Percentiles rank a stretch among this genome's conserved stretches.
phyloP scores from a whole-genome alignment of 1,139 yeast species.

The Pichia inconspicua region DNA sequence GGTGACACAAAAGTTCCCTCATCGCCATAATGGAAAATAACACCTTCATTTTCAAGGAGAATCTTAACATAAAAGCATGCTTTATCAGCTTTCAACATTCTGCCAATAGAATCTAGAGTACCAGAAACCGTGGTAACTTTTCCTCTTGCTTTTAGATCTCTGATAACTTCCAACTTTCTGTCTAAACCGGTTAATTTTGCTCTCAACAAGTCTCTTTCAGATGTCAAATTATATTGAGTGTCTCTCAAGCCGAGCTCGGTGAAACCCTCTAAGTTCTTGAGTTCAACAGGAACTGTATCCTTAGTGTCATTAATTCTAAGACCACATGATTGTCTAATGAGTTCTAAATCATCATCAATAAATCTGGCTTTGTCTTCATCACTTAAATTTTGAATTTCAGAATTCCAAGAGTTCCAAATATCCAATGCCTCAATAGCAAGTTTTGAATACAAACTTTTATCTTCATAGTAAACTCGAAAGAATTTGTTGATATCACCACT shows the following conservation, averaged over 20 bases:
- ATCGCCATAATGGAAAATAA: slow-evolving; percentile 22
- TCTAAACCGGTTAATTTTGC: slow-evolving; percentile 19
- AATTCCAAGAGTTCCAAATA: slow-evolving; percentile 4
- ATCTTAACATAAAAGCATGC: slow-evolving; percentile 26
- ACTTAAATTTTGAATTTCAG: slow-evolving; percentile 18
- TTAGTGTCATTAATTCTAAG: slow-evolving; percentile 15
- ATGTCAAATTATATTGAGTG: slow-evolving; percentile 24
- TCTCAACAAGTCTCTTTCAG: slow-evolving; percentile 1
- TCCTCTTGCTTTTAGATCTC: slow-evolving; percentile 8
- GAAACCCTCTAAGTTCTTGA: slow-evolving; percentile 17
- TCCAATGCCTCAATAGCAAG: slow-evolving; percentile 4
- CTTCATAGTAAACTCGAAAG: slow-evolving; percentile 4
- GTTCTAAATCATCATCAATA: slow-evolving; percentile 5
- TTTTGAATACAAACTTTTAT: neutral
- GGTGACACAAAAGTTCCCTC: slow-evolving; percentile 13
- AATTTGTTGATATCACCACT: slow-evolving; percentile 35
- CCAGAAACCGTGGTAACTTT: slow-evolving; percentile 18
- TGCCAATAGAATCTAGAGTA: slow-evolving; percentile 29
- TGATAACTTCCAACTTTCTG: slow-evolving; percentile 15
- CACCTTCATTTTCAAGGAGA: slow-evolving; percentile 15
- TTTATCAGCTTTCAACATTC: slow-evolving; percentile 30
- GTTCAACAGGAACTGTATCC: slow-evolving; percentile 12
- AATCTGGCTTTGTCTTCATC: slow-evolving; percentile 10
- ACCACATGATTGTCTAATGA: slow-evolving; percentile 12
- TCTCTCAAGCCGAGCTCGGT: slow-evolving; percentile 18